Evolutionary conservation across 805 yeast species (phyloP), one percentile per base, ranked within the genome.

Genomic region (Jamesozyma piceae): DNA sequence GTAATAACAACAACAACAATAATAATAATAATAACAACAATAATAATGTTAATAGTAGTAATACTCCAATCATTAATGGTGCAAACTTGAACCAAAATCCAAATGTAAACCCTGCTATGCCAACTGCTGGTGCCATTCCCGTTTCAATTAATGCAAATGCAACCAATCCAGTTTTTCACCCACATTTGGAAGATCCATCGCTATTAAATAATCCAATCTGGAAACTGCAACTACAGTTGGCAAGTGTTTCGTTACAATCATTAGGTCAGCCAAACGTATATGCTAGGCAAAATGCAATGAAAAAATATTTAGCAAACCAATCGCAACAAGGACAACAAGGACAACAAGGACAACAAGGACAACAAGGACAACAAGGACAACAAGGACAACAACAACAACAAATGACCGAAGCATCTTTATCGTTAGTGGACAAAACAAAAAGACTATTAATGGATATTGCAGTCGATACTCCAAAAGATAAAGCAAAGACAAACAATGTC

Each of bases 221-320:
- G 67, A 62, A 63, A 44, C 42, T 63, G 18, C 67, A 63, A 47
- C 44, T 62, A 42, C 63, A 59, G 42, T 45, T 63, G 34, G 62
- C 64, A 1, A 49, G 58, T 10, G 49, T 57, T 2, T 61, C 66
- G 6, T 49, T 58, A 47, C 64, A 59, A 19, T 54, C 63, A 13
- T 34, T 61, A 36, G 66, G 66, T 4, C 65, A 56, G 43, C 62
- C 66, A 10, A 63, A 62, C 41, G 58, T 59, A 8, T 63, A 63
- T 46, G 67, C 67, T 3, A 55, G 65, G 36, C 65, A 63, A 49
- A 62, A 60, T 47, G 66, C 65, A 2, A 60, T 63, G 60, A 60
- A 63, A 42, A 58, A 60, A 44, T 60, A 58, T 35, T 34, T 61
- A 27, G 52, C 54, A 3, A 54, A 49, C 39, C 62, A 58, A 31